These are phyloP conservation scores for Syncephalis plumigaleata DNA, from an alignment of 371 early-diverging fungal genomes.

Conservation along the genomic window DNA sequence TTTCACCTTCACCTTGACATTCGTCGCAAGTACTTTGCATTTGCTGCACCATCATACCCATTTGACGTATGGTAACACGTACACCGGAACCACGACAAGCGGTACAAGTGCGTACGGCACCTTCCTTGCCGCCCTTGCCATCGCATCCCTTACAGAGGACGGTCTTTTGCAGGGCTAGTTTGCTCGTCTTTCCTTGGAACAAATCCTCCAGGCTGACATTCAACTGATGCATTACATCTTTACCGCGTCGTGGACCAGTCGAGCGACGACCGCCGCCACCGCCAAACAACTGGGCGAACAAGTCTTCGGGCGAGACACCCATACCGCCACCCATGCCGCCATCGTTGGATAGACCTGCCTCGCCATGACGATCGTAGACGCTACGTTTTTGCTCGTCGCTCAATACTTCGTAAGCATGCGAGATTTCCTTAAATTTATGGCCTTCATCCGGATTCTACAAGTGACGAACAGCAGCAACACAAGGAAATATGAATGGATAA, in stretches of 20 bases:
- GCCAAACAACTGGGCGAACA: slow-evolving; percentile 47
- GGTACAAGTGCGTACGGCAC: slow-evolving; percentile 51
- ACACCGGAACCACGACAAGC: slow-evolving; percentile 85
- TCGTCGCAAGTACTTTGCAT: slow-evolving; percentile 82
- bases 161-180: slow-evolving; percentile 62
- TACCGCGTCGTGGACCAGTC: slow-evolving; percentile 51
- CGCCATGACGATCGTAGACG: slow-evolving; percentile 65
- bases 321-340: slow-evolving; percentile 44
- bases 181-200: slow-evolving; percentile 72
- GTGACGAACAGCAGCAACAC: too few relatives aligned
- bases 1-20: slow-evolving; percentile 78
- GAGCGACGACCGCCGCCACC: slow-evolving; percentile 50
- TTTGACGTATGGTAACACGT: slow-evolving; percentile 70
- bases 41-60: slow-evolving; percentile 96
- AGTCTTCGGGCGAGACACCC: slow-evolving; percentile 78
- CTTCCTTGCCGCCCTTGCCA: slow-evolving; percentile 76
- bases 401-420: slow-evolving; percentile 90
- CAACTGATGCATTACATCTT: slow-evolving; percentile 56
- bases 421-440: slow-evolving; percentile 46
- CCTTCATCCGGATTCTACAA: slow-evolving; percentile 65
- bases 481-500: too few relatives aligned
- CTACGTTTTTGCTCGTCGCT: slow-evolving; percentile 66
- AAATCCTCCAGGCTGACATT: slow-evolving; percentile 74
- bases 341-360: slow-evolving; percentile 61
- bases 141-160: slow-evolving; percentile 60